phyloP scores from a whole-genome alignment of 2,329 filamentous ascomycete species.

The Tolypocladium album region DNA sequence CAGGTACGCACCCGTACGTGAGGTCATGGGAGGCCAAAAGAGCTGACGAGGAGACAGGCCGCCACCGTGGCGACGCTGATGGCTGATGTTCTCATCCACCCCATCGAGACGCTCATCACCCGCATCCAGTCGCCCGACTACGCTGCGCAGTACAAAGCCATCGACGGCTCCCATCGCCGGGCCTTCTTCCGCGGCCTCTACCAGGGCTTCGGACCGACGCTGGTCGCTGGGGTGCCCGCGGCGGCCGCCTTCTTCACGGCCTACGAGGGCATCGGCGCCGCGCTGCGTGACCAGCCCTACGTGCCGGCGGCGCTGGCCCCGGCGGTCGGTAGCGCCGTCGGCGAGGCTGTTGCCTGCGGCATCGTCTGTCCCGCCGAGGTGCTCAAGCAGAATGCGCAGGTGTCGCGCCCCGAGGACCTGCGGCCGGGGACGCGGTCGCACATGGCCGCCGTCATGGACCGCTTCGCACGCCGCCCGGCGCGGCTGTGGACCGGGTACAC shows the following conservation, averaged over 20 bases:
- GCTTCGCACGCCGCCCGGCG: slow-evolving; percentile 1
- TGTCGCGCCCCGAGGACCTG: background rate
- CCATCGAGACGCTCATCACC: slow-evolving; percentile 9
- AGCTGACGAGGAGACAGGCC: background rate
- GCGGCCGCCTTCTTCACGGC: slow-evolving; percentile 9
- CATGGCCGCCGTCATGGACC: background rate
- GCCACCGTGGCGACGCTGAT: slow-evolving; percentile 4
- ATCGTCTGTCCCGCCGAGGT: slow-evolving; percentile 10
- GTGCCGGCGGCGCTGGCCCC: slow-evolving; percentile 5
- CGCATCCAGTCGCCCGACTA: slow-evolving; percentile 8
- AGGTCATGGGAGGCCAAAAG: background rate
- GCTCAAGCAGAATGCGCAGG: slow-evolving; percentile 10
- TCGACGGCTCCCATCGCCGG: slow-evolving; percentile 3
- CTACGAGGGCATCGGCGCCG: slow-evolving; percentile 7
- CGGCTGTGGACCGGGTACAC: slow-evolving; percentile 6
- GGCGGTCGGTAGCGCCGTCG: slow-evolving; percentile 7
- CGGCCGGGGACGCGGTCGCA: background rate
- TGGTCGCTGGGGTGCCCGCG: slow-evolving; percentile 7
- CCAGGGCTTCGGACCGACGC: slow-evolving; percentile 10
- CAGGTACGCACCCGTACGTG: background rate
- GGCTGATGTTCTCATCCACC: slow-evolving; percentile 7
- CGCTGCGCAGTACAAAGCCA: slow-evolving; percentile 6
- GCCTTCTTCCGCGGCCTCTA: slow-evolving; percentile 8
- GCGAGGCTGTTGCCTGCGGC: slow-evolving; percentile 7
- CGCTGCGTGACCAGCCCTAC: background rate